Base-by-base conservation (phyloP, 2,329 filamentous ascomycete species). In the Cladosporium sp. region DNA sequence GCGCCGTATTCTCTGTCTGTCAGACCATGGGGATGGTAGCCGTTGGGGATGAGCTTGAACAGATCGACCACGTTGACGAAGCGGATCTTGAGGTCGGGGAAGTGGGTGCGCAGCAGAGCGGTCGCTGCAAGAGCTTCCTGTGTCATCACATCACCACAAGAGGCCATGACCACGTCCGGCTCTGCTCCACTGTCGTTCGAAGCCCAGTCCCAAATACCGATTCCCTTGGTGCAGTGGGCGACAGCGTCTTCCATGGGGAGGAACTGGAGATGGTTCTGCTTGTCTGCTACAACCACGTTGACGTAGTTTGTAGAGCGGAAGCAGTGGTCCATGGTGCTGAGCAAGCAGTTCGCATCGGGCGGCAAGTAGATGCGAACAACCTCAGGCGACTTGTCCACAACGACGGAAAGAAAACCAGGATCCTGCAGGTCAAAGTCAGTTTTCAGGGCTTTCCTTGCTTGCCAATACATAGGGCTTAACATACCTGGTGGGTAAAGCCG, bases 21-120 rank as follows among this genome's bases (percentile, higher is more conserved):
- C 66, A 93, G 82, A 49, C 90, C 91, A 78, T 93, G 91, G 0
- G 90, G 88, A 75, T 93, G 91, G 72, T 92, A 87, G 24, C 78
- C 80, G 65, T 87, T 82, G 67, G 88, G 86, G 71, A 92, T 91
- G 58, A 93, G 83, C 79, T 91, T 92, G 87, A 93, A 93, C 28
- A 93, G 83, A 73, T 93, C 91, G 26, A 93, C 89, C 4, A 90
- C 87, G 77, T 93, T 93, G 78, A 93, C 90, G 77, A 90, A 91
- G 68, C 91, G 88, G 75, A 93, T 86, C 79, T 90, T 92, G 70
- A 93, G 82, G 3, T 88, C 82, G 2, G 91, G 90, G 66, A 93
- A 84, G 75, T 90, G 81, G 65, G 88, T 82, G n/a, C 91, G 85
- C 10, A 93, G 83, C 15, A 93, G 82, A 30, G 91, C 90, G 15